Evolutionary conservation across 192 early-diverging fungal species (phyloP).

Genomic region (Podila verticillata): DNA sequence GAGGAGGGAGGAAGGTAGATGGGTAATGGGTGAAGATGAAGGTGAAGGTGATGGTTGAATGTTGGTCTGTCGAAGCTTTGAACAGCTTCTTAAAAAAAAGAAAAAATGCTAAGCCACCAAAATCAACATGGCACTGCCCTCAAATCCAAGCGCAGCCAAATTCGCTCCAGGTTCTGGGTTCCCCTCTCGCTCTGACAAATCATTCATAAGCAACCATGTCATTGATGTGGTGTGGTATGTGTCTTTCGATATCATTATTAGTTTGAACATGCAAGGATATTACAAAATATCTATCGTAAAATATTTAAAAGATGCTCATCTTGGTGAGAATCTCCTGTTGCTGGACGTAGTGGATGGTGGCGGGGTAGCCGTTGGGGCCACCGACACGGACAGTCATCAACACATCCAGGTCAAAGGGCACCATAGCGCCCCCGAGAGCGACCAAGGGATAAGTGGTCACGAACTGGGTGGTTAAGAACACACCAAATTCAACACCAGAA

Average conservation of each 20-base stretch:
- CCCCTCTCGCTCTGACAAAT: too few relatives aligned
- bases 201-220: too few relatives aligned
- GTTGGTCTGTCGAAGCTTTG: conserved; percentile 10
- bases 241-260: background rate
- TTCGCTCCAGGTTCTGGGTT: too few relatives aligned
- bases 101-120: conserved; percentile 8
- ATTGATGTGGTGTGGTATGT: background rate
- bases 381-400: conserved; percentile 39
- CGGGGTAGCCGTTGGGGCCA: conserved; percentile 35
- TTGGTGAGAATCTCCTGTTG: conserved; percentile 36
- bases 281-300: background rate
- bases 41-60: background rate
- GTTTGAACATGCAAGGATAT: background rate
- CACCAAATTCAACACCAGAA: conserved; percentile 29
- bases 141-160: too few relatives aligned
- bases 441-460: conserved; percentile 31
- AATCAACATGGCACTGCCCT: too few relatives aligned
- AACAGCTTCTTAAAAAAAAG: conserved; percentile 9
- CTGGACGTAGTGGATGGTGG: conserved; percentile 39
- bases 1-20: background rate
- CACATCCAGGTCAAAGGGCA: conserved; percentile 40
- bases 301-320: conserved; percentile 27
- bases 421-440: conserved; percentile 34
- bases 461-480: conserved; percentile 35
- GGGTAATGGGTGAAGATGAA: conserved; percentile 5